Base-by-base conservation (phyloP, 257 asterid species). In the Fraxinus cuspidata region DNA sequence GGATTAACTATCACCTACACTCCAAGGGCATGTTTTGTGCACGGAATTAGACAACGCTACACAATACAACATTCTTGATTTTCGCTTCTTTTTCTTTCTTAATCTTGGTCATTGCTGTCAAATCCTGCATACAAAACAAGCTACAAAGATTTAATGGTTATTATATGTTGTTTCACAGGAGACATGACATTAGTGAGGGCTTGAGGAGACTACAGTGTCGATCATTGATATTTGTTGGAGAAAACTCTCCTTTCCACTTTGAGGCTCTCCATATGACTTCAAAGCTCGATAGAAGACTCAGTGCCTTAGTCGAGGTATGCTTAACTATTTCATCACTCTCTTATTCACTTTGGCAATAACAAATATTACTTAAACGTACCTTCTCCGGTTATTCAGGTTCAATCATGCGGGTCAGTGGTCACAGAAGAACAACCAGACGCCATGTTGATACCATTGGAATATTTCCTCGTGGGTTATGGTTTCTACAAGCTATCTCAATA, bases 371-470 rank as follows among this genome's bases (percentile, higher is more conserved):
- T 51, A 40, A 37, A 7, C 1, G 23, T 53, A 53, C 25, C n/a
- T 12, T 76, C 7, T 32, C 64, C 68, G 28, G 5, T 69, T 68
- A 28, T 21, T 1, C 78, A 91, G 94, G 97, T 89, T 64, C 92
- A 91, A 85, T 88, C 91, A 51, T 91, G 97, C 29, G 97, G 94
- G 37, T 89, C 97, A 9, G 78, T 89, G 84, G 93, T 91, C 2
- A 91, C 94, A 1, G 94, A 91, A 85, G 97, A 91, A 81, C 97
- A 89, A 78, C 97, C 97, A 1, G 89, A 91, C 16, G 93, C 93
- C 56, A 89, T 91, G 97, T 72, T 88, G 72, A 91, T 87, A 60
- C 97, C 97, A 3, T 76, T 91, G 7, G 97, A 91, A 76, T 89
- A 89, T 80, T 91, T 91, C 64, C 87, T 91, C 78, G 86, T 89